A percentile compares a stretch with the other conserved stretches of the same genome.
These are phyloP conservation scores for Gossypium lobatum DNA, from an alignment of 441 rosid species.

Conservation along the genomic window DNA sequence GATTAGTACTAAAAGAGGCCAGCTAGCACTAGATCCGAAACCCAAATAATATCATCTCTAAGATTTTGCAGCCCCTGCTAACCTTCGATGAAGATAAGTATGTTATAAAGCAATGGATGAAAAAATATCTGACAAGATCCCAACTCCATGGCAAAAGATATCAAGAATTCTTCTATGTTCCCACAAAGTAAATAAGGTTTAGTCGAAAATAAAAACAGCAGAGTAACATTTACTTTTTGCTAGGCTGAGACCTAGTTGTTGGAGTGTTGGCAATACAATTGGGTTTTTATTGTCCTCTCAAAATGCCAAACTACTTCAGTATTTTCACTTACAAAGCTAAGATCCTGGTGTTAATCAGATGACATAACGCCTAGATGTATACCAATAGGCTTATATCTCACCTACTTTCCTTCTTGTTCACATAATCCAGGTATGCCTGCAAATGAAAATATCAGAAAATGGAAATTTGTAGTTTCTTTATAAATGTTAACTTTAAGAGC, in stretches of 20 bases:
- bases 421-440: constrained; percentile 73
- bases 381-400: background rate
- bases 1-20: too few species aligned
- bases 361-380: background rate
- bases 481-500: background rate
- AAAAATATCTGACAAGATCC: background rate
- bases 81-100: too few species aligned
- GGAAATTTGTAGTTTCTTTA: background rate
- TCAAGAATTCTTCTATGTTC: background rate
- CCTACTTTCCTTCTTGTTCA: constrained; percentile 35
- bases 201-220: background rate
- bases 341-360: background rate
- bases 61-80: too few species aligned
- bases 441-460: constrained; percentile 15
- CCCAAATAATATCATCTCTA: too few species aligned
- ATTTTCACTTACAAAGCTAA: background rate
- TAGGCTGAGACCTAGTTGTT: background rate
- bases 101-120: too few species aligned
- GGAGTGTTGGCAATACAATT: background rate
- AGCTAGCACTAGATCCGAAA: too few species aligned
- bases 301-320: background rate
- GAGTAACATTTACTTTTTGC: background rate
- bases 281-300: background rate
- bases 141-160: background rate
- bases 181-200: background rate